Base-by-base conservation (phyloP, 371 early-diverging fungal genomes). In the Mucor indicus region DNA sequence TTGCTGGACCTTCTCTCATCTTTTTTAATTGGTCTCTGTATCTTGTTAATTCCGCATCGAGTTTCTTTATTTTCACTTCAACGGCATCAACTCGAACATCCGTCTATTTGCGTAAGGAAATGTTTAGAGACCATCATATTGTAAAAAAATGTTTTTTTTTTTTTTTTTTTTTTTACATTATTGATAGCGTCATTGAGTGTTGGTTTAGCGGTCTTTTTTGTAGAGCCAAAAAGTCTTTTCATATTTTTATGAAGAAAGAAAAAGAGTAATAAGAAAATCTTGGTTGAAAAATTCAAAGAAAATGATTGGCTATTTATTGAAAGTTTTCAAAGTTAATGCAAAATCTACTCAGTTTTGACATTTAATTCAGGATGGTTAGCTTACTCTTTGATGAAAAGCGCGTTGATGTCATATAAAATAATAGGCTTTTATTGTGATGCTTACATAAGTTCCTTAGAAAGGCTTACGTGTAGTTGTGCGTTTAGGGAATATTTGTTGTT, bases 11-110 rank as follows among this genome's bases (percentile, higher is more conserved):
- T 16, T 95, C 93, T 25, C 92, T 81, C 92, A 96, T 87, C 53
- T 85, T 92, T 56, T 77, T 81, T 88, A 97, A 86, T 62, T 96
- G 95, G 39, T 95, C 96, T 56, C 87, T 81, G 69, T 91, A 94
- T 53, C 85, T 80, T 22, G 88, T 77, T 17, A 98, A 75, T 60
- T 96, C 95, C 12, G 91, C 95, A 56, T 98, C 98, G 9, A 95
- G 77, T 62, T 90, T 89, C 41, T 81, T 85, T 48, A 98, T 90
- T 69, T 96, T 96, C 53, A 90, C 92, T 49, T 93, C 94, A 3
- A 96, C 86, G 1, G 87, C 79, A 54, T 89, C 92, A 4, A 86
- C 86, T 46, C 98, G 82, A 4, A 62, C 59, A 64, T 95, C 95
- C 11, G 92, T 91, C 90, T 92, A 50, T 20, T 13, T 33, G 10